Evolutionary conservation across 306 rosid genomes (phyloP).

Genomic region (Elaeagnus macrophylla): DNA sequence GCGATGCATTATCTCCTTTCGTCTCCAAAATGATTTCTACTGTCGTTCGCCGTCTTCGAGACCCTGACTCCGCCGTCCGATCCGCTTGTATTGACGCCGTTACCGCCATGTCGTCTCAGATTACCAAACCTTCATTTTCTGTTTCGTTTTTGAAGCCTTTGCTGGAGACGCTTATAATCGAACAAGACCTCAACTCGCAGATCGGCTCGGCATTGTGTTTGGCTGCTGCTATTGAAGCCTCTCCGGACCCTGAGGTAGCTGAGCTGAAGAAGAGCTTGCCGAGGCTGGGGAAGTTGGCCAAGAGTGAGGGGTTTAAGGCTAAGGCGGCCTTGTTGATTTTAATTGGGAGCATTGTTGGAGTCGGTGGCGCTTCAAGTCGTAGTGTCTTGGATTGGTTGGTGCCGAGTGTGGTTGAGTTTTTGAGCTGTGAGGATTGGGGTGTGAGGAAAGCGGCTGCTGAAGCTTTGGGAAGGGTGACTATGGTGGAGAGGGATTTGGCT

Average conservation of each 20-base stretch:
- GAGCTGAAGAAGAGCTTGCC: constrained; percentile 52
- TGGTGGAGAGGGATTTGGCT: constrained; percentile 52
- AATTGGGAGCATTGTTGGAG: constrained; percentile 57
- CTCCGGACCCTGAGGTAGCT: constrained; percentile 58
- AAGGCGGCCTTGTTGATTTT: constrained; percentile 68
- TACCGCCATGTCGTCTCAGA: constrained; percentile 63
- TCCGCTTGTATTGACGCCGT: constrained; percentile 78
- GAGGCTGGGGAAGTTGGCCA: constrained; percentile 65
- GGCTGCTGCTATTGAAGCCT: constrained; percentile 75
- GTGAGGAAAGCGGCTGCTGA: constrained; percentile 90
- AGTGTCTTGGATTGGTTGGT: constrained; percentile 69
- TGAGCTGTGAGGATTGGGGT: constrained; percentile 77
- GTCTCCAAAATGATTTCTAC: constrained; percentile 69
- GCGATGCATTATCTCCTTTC: constrained; percentile 66
- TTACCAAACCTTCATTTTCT: constrained; percentile 64
- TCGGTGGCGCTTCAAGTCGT: constrained; percentile 65
- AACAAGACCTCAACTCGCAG: constrained; percentile 78
- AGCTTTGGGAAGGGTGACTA: constrained; percentile 66
- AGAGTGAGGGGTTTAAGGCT: constrained; percentile 68
- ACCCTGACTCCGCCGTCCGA: constrained; percentile 69
- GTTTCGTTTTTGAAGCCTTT: constrained; percentile 61
- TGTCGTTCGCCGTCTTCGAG: constrained; percentile 77
- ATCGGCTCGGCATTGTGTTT: constrained; percentile 93
- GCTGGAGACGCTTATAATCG: constrained; percentile 62
- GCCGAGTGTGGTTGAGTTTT: constrained; percentile 61